Conservation (phyloP, 352 stramenopile genomes). For the Pythium phragmiticola region DNA sequence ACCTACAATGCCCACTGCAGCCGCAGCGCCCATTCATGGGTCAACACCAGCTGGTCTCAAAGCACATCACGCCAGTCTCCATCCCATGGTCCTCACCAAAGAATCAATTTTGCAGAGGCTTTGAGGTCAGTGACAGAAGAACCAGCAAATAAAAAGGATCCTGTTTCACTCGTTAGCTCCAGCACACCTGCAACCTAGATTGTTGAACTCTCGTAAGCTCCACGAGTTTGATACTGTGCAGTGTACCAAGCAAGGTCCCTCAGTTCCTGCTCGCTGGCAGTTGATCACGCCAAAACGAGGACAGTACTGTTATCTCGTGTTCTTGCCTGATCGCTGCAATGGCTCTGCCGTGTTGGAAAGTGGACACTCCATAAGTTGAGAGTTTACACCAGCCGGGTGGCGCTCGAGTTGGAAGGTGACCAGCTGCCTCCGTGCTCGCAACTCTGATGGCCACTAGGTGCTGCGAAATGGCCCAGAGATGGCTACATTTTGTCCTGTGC, state of each 20-base stretch:
- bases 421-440: constrained; percentile 10
- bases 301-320: too few species aligned
- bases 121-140: constrained; percentile 16
- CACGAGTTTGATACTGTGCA: too few species aligned
- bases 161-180: constrained; percentile 1
- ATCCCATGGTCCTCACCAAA: background rate
- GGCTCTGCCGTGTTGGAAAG: background rate
- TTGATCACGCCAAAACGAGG: too few species aligned
- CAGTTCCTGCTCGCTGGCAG: too few species aligned
- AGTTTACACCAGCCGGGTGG: constrained; percentile 8
- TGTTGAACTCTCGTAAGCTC: too few species aligned
- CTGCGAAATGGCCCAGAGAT: background rate
- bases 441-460: background rate
- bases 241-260: too few species aligned
- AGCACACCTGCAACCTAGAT: too few species aligned
- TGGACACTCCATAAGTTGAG: constrained; percentile 16
- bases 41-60: constrained; percentile 13
- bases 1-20: background rate
- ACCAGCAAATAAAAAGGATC: constrained; percentile 21
- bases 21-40: background rate
- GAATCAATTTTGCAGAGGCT: background rate
- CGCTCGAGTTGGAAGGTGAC: background rate
- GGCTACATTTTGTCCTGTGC: constrained; percentile 5
- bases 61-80: constrained; percentile 13
- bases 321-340: too few species aligned